Conservation (phyloP, 2,329 filamentous ascomycete species). For the Pseudocercospora pini-densiflorae region DNA sequence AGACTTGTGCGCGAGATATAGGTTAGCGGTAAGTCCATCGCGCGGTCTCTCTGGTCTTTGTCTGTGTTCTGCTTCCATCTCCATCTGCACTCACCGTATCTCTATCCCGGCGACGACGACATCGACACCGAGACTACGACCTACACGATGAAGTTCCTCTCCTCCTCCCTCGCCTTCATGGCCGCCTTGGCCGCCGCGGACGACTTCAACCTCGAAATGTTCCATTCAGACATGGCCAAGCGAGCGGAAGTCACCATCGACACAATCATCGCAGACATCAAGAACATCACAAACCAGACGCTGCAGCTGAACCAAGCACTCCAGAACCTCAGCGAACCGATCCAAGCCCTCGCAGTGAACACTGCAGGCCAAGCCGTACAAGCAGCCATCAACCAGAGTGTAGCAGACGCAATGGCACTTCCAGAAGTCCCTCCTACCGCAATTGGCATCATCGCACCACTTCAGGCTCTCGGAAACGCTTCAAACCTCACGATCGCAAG, state of each 20-base stretch:
- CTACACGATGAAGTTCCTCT: conserved; percentile 11
- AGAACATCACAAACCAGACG: conserved; percentile 19
- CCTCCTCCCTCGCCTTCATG: conserved; percentile 2
- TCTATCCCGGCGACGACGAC: neutral
- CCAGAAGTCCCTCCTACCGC: conserved; percentile 11
- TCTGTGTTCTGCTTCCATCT: neutral
- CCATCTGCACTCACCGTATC: neutral
- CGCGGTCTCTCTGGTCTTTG: neutral
- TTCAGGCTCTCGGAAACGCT: conserved; percentile 16
- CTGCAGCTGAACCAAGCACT: neutral
- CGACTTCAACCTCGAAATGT: conserved; percentile 7
- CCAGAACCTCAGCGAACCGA: conserved; percentile 8
- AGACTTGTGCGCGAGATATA: conserved; percentile 2
- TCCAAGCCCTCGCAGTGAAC: conserved; percentile 14
- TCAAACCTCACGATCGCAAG: conserved; percentile 13
- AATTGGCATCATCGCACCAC: conserved; percentile 19
- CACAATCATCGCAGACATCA: conserved; percentile 19
- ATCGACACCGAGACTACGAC: no score
- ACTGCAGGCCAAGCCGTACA: conserved; percentile 11
- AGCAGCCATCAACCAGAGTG: conserved; percentile 13
- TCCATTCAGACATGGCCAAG: conserved; percentile 8
- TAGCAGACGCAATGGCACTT: conserved; percentile 17
- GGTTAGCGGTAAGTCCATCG: conserved; percentile 7
- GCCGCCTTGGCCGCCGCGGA: conserved; percentile 5
- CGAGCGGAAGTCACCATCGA: conserved; percentile 12